Conservation (phyloP, 1,284 basidiomycete genomes). For the Omphalotus olearius region DNA sequence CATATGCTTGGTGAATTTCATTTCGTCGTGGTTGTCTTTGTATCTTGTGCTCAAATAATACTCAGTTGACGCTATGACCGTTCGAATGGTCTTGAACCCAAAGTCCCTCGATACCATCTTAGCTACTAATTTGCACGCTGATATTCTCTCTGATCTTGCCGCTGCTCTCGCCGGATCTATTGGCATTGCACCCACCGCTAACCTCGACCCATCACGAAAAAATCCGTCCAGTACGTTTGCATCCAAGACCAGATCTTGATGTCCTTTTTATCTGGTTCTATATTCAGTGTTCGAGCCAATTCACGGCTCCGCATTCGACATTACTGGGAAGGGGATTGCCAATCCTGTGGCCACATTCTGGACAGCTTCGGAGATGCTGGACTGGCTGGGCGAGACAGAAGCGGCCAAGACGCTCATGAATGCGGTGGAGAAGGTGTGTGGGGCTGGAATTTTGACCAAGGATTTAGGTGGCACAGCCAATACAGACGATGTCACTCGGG, state of each 20-base stretch:
- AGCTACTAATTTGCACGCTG: slow-evolving; percentile 51
- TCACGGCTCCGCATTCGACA: slow-evolving; percentile 70
- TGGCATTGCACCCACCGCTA: slow-evolving; percentile 53
- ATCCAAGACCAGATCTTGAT: background rate
- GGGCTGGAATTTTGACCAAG: slow-evolving; percentile 12
- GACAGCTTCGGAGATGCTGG: slow-evolving; percentile 55
- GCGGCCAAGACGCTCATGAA: slow-evolving; percentile 45
- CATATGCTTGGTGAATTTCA: slow-evolving; percentile 30
- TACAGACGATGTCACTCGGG: slow-evolving; percentile 14
- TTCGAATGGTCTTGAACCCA: slow-evolving; percentile 46
- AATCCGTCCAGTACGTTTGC: slow-evolving; percentile 11
- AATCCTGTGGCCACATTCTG: slow-evolving; percentile 72
- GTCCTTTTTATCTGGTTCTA: background rate
- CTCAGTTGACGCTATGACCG: slow-evolving; percentile 22
- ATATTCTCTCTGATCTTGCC: slow-evolving; percentile 52
- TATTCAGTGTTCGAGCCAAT: slow-evolving; percentile 41
- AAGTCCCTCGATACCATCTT: slow-evolving; percentile 51
- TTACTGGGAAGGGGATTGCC: slow-evolving; percentile 69
- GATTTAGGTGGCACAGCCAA: slow-evolving; percentile 14
- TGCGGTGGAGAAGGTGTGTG: slow-evolving; percentile 43
- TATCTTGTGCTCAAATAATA: slow-evolving; percentile 9
- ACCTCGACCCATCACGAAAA: slow-evolving; percentile 45
- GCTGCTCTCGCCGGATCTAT: slow-evolving; percentile 55
- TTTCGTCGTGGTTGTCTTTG: background rate
- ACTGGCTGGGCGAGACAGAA: slow-evolving; percentile 45